Evolutionary conservation across 108 stramenopile genomes (phyloP).

Genomic region (Skeletonema grethae): DNA sequence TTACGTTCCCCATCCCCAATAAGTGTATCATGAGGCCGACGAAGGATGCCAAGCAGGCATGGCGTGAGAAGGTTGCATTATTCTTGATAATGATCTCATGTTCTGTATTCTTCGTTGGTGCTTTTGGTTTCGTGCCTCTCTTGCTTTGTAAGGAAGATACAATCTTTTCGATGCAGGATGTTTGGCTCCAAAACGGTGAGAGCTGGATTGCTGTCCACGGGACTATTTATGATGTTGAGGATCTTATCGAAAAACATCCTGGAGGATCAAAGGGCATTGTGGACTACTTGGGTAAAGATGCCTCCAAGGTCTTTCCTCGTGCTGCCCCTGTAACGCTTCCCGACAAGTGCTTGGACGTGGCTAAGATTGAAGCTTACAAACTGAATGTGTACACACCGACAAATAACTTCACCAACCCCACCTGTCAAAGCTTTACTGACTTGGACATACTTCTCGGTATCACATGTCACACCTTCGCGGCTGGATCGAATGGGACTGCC

Average conservation of each 20-base stretch:
- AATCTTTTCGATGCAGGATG: slow-evolving; percentile 34
- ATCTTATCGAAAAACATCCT: slow-evolving; percentile 57
- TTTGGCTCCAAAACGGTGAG: slow-evolving; percentile 53
- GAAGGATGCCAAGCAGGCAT: slow-evolving; percentile 56
- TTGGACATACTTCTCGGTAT: slow-evolving; percentile 52
- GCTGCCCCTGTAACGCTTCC: slow-evolving; percentile 51
- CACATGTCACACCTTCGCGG: slow-evolving; percentile 53
- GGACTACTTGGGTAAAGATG: slow-evolving; percentile 58
- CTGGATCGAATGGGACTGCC: slow-evolving; percentile 39
- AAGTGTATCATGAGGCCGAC: slow-evolving; percentile 42
- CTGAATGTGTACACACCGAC: slow-evolving; percentile 32
- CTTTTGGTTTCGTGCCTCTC: slow-evolving; percentile 60
- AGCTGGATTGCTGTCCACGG: slow-evolving; percentile 54
- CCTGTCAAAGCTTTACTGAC: slow-evolving; percentile 45
- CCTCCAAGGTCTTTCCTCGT: slow-evolving; percentile 59
- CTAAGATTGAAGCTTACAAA: slow-evolving; percentile 38
- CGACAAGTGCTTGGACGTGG: slow-evolving; percentile 54
- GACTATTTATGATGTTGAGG: slow-evolving; percentile 55
- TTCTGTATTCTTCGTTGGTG: slow-evolving; percentile 53
- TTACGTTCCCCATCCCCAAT: slow-evolving; percentile 50
- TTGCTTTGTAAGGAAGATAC: slow-evolving; percentile 50
- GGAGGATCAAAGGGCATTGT: slow-evolving; percentile 59
- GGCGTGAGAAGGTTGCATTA: slow-evolving; percentile 59
- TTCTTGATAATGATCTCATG: slow-evolving; percentile 53
- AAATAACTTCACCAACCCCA: slow-evolving; percentile 53